phyloP scores from a whole-genome alignment of 1,139 yeast genomes.

The Schwanniomyces etchellsii region DNA sequence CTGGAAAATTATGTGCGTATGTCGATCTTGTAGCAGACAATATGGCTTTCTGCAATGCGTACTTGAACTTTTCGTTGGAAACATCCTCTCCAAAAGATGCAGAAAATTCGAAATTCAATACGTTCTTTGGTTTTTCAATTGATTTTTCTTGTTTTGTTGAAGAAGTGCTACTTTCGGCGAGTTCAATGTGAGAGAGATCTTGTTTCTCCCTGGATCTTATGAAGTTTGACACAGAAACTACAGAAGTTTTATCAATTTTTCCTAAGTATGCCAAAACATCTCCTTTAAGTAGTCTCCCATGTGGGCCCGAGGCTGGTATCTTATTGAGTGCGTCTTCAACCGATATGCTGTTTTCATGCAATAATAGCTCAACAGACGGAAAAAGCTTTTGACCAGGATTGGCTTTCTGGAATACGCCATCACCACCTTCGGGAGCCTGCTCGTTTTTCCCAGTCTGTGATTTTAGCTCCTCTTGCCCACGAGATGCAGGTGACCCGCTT shows the following conservation, averaged over 20 bases:
- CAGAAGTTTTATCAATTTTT: constrained; percentile 51
- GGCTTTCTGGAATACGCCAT: constrained; percentile 37
- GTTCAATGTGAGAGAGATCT: constrained; percentile 69
- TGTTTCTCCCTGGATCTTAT: constrained; percentile 57
- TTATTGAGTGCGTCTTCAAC: constrained; percentile 62
- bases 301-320: constrained; percentile 83
- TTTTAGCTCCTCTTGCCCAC: constrained; percentile 8
- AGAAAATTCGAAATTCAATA: constrained; percentile 20
- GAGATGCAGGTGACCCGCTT: background rate
- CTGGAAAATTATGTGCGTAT: constrained; percentile 40
- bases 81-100: constrained; percentile 23
- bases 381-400: constrained; percentile 60
- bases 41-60: constrained; percentile 26
- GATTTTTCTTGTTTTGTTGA: constrained; percentile 7
- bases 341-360: constrained; percentile 58
- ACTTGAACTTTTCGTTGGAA: constrained; percentile 23
- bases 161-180: constrained; percentile 34
- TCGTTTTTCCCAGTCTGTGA: constrained; percentile 11
- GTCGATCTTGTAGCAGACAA: constrained; percentile 28
- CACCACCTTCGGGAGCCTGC: constrained; percentile 4
- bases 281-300: constrained; percentile 83
- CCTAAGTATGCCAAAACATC: constrained; percentile 87
- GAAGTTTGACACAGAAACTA: constrained; percentile 48
- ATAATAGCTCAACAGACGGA: constrained; percentile 74
- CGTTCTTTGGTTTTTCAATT: constrained; percentile 23